Evolutionary conservation across 139 green algal genomes (phyloP), one percentile per base, ranked within the genome.

Genomic region (Trebouxia sp.): DNA sequence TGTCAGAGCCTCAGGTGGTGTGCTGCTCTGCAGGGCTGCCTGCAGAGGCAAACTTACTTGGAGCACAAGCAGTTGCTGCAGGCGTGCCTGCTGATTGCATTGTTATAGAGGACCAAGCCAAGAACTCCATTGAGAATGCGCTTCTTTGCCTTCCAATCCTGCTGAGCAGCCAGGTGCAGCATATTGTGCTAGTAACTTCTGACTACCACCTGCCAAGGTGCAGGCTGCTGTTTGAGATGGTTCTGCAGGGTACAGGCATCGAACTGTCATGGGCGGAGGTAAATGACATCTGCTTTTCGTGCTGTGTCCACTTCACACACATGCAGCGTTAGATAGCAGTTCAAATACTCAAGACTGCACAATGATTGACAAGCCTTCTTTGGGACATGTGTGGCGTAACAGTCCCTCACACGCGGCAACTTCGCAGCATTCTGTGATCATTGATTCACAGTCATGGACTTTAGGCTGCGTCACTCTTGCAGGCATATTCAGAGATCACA

Each of bases 131-230:
- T 17, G 72, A 79, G 30, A 79, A 79, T 42, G 72, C 72, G 7
- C 30, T 79, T 12, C 32, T 47, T n/a, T 62, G 17, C 43, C 22
- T 79, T 20, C 72, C 72, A 26, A 65, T 62, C 14, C 72, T 79
- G 72, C 42, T 47, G 47, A 28, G 7, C 43, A 37, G 24, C n/a
- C 15, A 35, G 14, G 28, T 79, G 8, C 28, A 48, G 12, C 30
- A 66, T 37, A 17, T 65, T 1, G 30, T 39, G 15, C 30, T 79
- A 20, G 72, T 79, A 30, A 79, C 72, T 30, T 65, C 43, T 28
- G 72, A 79, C 12, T 79, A 79, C 50, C 72, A 79, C n/a, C 65
- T 79, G 72, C 72, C 72, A 66, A 53, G 72, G 15, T 62, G 42
- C 17, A 38, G 72, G 24, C 45, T 79, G 30, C 43, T 79, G 9